Base-by-base conservation (phyloP, 345 rosid species). In the Capsella bursapastoris region DNA sequence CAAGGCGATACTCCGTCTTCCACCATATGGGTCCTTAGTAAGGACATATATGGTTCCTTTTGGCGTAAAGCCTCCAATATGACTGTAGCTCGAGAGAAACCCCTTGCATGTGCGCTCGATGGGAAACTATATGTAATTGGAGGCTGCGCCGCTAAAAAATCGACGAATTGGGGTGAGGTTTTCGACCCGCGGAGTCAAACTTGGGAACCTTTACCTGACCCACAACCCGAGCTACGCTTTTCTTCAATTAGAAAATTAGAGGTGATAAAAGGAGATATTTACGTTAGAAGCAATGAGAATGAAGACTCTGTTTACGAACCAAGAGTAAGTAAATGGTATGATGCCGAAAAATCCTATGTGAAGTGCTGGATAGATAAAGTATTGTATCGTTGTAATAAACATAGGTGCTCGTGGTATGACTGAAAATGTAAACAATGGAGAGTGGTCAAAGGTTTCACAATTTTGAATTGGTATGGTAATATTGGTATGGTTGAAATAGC, bases 131-230 rank as follows among this genome's bases (percentile, higher is more conserved):
- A 28, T 53, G 58, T 53, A 27, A 13, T 28, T 4, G 35, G 34
- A 53, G 34, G 56, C 11, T 50, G 56, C 31, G 2, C 2, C 7
- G 6, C 13, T 2, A 10, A 9, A 3, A 4, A 4, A 50, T 4
- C 13, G 13, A 4, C 31, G 6, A 50, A 50, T 22, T 50, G 7
- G 31, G 56, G 29, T 50, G 55, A 50, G 13, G 15, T 49, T 49
- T 49, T 49, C 27, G 53, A 49, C 27, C 27, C 28, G 4, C 18
- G 18, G 28, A 49, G 6, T 16, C 53, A 49, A 49, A 16, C 12
- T 49, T 49, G 53, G 53, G 53, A 49, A 18, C 5, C 11, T 49
- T 16, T 49, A 49, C 53, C 53, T 49, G 53, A 16, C 28, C 53
- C 47, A 16, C 11, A 5, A 11, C 27, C 31, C 15, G 8, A 53